Evolutionary conservation across 352 stramenopile species (phyloP), one percentile per base, ranked within the genome.

Genomic region (Aphanomyces stellatus): DNA sequence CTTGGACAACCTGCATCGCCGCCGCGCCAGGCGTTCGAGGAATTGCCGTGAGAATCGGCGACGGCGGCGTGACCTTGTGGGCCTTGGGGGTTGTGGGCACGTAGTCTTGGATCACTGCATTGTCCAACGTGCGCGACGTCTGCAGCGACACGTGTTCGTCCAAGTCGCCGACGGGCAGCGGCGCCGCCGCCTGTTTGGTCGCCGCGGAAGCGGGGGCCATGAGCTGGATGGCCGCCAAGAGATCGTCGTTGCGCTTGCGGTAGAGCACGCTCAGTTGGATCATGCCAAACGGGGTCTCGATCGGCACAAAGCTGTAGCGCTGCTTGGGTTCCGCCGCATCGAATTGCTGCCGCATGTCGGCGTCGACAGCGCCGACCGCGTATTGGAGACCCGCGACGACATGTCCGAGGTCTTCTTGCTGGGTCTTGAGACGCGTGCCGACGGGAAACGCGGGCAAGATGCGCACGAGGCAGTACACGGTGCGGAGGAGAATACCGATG

Each of bases 101-200:
- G 68, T 94, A 94, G 53, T 94, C 84, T 42, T 91, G 82, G 56
- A 94, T 94, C 65, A 94, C 92, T 37, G 78, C 85, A 51, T 91
- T 87, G 43, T 88, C 75, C 34, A 90, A 75, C 42, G 91, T 88
- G 34, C 90, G 79, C 41, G 76, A 70, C 6, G 43, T 28, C 13
- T 70, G 25, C 22, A 57, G 4, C 22, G 49, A 57, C 49, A 30
- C 42, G 34, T 43, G 11, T 51, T 15, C 13, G 35, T 63, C n/a
- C 17, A 40, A 11, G 30, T 51, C 55, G 25, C 27, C 10, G 19
- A 41, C 28, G 24, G n/a, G 3, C 10, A 13, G 24, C 15, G 60
- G 0, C n/a, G 22, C 11, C 11, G 22, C 13, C 7, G 22, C 22
- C 7, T 33, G 25, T 17, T 15, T 7, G n/a, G 19, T 57, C 19